Evolutionary conservation across 768 basidiomycete species (phyloP), one percentile per base, ranked within the genome.

Genomic region (Leucosporidium scottii): DNA sequence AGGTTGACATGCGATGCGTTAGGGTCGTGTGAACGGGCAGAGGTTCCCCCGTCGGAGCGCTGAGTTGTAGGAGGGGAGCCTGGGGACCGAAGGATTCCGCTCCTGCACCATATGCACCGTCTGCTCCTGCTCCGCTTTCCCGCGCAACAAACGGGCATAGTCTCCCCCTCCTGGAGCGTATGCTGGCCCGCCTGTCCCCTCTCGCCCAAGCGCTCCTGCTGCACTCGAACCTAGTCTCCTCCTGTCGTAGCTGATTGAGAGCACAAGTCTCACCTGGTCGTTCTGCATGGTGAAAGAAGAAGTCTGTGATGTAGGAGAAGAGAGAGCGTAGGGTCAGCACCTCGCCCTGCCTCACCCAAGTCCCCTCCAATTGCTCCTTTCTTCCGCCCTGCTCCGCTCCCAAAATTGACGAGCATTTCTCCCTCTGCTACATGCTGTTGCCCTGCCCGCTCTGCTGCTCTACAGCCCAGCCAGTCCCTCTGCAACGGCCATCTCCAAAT

Each of bases 261-360:
- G 39, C 39, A 31, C n/a, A n/a, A 13, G n/a, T 15, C 67, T 44
- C 21, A 72, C 67, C 65, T 74, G 70, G 61, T 74, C 73, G 73
- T 74, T 74, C 66, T 71, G 68, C 73, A 74, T 74, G 59, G 36
- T 74, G 64, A 44, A 15, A 21, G 25, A 48, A 47, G 36, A 27
- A 54, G 53, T 54, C 53, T 54, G 27, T 27, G 15, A 31, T 25
- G 28, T 13, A 34, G 31, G 31, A 31, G 18, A 44, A 44, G 39
- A 44, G 15, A 17, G 39, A 44, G 39, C 39, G 39, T 44, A 44
- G 39, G 39, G 39, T 44, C 39, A 44, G 39, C 39, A 44, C 39
- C 39, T 44, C 39, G 39, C 39, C 39, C 50, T 51, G 50, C 50
- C 13, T 51, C 25, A 23, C 25, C 25, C 15, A 50, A 6, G 7